These are phyloP conservation scores for Entomophthora muscae DNA, from an alignment of 371 early-diverging fungal species.

Conservation along the genomic window DNA sequence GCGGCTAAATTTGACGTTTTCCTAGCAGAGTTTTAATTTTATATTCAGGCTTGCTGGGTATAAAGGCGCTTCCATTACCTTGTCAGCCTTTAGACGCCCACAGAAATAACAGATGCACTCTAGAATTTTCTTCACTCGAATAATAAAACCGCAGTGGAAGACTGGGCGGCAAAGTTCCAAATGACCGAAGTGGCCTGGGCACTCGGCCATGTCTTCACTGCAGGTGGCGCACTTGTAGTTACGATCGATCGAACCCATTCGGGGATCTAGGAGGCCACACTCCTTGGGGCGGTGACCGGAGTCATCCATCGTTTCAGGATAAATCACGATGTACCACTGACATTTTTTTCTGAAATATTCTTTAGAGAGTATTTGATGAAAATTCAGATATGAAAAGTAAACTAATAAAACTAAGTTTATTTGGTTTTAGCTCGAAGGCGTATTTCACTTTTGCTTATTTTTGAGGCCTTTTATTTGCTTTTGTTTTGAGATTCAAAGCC, in stretches of 20 bases:
- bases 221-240: conserved; percentile 97
- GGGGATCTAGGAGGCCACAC: conserved; percentile 86
- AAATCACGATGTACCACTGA: conserved; percentile 91
- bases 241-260: conserved; percentile 98
- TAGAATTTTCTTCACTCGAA: conserved; percentile 92
- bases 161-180: conserved; percentile 98
- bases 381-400: too few relatives aligned
- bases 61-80: conserved; percentile 21
- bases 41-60: neutral
- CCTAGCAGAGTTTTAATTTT: conserved; percentile 17
- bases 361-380: too few relatives aligned
- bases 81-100: conserved; percentile 87
- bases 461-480: too few relatives aligned
- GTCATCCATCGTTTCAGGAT: conserved; percentile 92
- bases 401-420: too few relatives aligned
- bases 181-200: conserved; percentile 99
- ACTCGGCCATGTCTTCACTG: conserved; percentile 87
- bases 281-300: conserved; percentile 67
- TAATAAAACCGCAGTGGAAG: conserved; percentile 76
- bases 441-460: too few relatives aligned
- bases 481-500: too few relatives aligned
- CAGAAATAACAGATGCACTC: conserved; percentile 98
- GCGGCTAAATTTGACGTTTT: conserved; percentile 48
- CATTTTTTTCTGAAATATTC: conserved; percentile 59
- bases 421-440: too few relatives aligned